These are phyloP conservation scores for Scheffersomyces lignosus DNA, from an alignment of 805 yeast species.

Conservation along the genomic window DNA sequence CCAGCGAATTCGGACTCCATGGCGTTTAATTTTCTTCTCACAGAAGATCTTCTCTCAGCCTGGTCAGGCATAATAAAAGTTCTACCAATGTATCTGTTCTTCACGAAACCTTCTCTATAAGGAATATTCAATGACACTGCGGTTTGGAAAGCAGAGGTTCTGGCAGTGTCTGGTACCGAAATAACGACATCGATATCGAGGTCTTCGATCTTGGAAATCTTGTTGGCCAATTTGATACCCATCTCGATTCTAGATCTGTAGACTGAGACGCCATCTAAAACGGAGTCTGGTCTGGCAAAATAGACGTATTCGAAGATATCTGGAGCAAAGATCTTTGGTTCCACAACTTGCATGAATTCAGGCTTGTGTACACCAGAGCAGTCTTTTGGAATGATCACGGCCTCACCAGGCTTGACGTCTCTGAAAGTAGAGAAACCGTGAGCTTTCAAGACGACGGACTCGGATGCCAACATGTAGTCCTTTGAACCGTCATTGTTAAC, in stretches of 20 bases:
- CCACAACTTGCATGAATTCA: conserved; percentile 83
- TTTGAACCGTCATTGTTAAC: conserved; percentile 60
- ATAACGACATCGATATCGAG: conserved; percentile 86
- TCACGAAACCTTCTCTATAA: conserved; percentile 95
- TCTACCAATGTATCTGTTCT: conserved; percentile 95
- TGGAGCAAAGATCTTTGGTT: conserved; percentile 78
- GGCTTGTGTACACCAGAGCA: conserved; percentile 52
- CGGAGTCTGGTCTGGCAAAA: conserved; percentile 97
- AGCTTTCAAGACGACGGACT: conserved; percentile 91
- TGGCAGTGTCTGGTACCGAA: conserved; percentile 98
- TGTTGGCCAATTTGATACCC: conserved; percentile 87
- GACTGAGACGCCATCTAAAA: conserved; percentile 94
- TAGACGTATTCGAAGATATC: conserved; percentile 97
- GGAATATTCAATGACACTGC: conserved; percentile 79
- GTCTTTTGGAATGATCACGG: conserved; percentile 85
- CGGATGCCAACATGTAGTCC: conserved; percentile 95
- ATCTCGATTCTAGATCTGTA: conserved; percentile 88
- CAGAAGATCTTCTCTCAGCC: conserved; percentile 88
- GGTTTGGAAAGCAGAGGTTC: conserved; percentile 91
- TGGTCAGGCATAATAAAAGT: conserved; percentile 99
- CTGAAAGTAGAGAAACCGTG: conserved; percentile 79
- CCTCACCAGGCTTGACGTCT: conserved; percentile 93
- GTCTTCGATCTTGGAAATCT: conserved; percentile 47
- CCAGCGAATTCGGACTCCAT: conserved; percentile 91
- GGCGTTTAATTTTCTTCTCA: conserved; percentile 91